phyloP scores from a whole-genome alignment of 371 early-diverging fungal species.

The Coemansia sp. region DNA sequence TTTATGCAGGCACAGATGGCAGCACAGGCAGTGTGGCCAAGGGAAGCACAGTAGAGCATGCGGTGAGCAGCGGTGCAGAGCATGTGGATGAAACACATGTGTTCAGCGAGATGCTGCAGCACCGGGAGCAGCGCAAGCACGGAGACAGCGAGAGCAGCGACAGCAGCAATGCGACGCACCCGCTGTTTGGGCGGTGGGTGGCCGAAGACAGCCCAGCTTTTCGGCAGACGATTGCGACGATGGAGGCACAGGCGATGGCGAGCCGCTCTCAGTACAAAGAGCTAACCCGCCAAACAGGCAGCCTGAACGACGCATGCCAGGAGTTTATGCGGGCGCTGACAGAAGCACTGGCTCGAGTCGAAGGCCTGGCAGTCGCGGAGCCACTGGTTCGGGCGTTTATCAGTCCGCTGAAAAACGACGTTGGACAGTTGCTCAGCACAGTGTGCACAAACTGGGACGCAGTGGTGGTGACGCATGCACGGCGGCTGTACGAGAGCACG shows the following conservation, averaged over 20 bases:
- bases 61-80: background rate
- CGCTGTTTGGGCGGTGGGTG: slow-evolving; percentile 43
- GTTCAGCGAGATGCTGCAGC: slow-evolving; percentile 30
- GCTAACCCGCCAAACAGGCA: slow-evolving; percentile 23
- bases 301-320: slow-evolving; percentile 33
- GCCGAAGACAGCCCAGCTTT: slow-evolving; percentile 46
- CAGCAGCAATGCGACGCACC: slow-evolving; percentile 15
- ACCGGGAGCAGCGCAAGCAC: slow-evolving; percentile 16
- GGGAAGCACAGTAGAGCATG: background rate
- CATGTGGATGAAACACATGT: slow-evolving; percentile 16
- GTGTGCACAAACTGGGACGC: slow-evolving; percentile 44
- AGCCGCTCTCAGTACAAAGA: slow-evolving; percentile 39
- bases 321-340: slow-evolving; percentile 34
- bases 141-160: slow-evolving; percentile 6
- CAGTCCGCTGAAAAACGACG: slow-evolving; percentile 29
- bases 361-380: slow-evolving; percentile 19
- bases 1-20: slow-evolving; percentile 2
- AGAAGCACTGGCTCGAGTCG: slow-evolving; percentile 11
- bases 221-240: slow-evolving; percentile 25
- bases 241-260: slow-evolving; percentile 34
- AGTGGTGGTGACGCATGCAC: slow-evolving; percentile 27
- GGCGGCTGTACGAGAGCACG: slow-evolving; percentile 34
- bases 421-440: slow-evolving; percentile 32
- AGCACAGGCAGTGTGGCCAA: background rate
- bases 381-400: slow-evolving; percentile 29